Evolutionary conservation across 2,329 filamentous ascomycete genomes (phyloP).

Genomic region (Aspergillus proliferans): DNA sequence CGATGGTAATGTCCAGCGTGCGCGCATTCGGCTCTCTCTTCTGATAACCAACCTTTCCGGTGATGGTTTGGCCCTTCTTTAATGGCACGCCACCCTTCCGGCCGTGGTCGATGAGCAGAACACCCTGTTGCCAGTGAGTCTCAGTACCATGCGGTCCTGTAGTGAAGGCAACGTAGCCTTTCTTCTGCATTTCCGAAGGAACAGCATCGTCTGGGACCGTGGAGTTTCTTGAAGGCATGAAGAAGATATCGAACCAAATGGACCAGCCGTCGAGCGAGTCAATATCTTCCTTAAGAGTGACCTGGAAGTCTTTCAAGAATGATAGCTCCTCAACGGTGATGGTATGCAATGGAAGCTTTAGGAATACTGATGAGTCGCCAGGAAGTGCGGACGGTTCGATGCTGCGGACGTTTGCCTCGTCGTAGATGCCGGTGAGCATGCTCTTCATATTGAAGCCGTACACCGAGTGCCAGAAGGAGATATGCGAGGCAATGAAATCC

Average conservation of each 20-base stretch:
- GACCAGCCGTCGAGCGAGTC: slow-evolving; percentile 77
- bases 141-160: slow-evolving; percentile 70
- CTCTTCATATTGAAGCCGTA: slow-evolving; percentile 93
- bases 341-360: slow-evolving; percentile 69
- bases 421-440: slow-evolving; percentile 76
- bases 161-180: slow-evolving; percentile 70
- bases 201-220: slow-evolving; percentile 52
- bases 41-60: slow-evolving; percentile 63
- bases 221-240: slow-evolving; percentile 57
- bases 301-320: slow-evolving; percentile 64
- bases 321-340: slow-evolving; percentile 65
- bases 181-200: slow-evolving; percentile 54
- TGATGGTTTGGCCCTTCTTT: slow-evolving; percentile 53
- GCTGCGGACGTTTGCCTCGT: slow-evolving; percentile 72
- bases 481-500: slow-evolving; percentile 69
- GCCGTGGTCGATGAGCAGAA: slow-evolving; percentile 61
- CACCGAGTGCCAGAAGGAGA: slow-evolving; percentile 82
- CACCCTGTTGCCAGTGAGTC: slow-evolving; percentile 87
- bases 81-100: slow-evolving; percentile 43
- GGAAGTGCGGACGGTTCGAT: slow-evolving; percentile 54
- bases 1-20: slow-evolving; percentile 58
- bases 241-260: slow-evolving; percentile 94
- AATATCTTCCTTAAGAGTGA: slow-evolving; percentile 55
- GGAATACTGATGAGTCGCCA: slow-evolving; percentile 58
- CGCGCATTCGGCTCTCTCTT: slow-evolving; percentile 65